phyloP scores from a whole-genome alignment of 169 alveolate genomes.

The Blepharisma undulans region DNA sequence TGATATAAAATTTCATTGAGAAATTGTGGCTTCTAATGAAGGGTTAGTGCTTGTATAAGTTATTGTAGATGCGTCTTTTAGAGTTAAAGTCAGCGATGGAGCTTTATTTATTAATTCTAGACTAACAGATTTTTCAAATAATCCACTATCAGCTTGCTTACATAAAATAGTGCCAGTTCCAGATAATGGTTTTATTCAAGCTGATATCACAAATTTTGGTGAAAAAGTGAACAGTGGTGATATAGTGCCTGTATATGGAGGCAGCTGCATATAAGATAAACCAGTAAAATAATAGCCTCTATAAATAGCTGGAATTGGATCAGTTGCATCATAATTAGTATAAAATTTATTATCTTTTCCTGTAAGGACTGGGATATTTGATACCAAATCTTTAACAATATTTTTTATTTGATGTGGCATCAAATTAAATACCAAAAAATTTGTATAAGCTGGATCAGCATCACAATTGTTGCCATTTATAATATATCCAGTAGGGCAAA shows the following conservation, averaged over 20 bases:
- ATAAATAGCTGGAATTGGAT: neutral
- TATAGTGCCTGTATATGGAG: neutral
- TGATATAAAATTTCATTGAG: too few relatives aligned
- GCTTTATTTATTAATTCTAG: too few relatives aligned
- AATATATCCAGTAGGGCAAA: neutral
- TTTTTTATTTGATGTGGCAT: neutral
- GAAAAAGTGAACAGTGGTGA: neutral
- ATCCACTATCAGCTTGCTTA: neutral
- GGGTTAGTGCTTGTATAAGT: too few relatives aligned
- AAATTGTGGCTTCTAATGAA: too few relatives aligned
- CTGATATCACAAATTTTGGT: neutral
- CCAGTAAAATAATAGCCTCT: neutral
- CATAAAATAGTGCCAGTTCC: neutral
- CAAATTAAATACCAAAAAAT: neutral
- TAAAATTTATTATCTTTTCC: neutral
- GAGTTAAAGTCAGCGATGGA: too few relatives aligned
- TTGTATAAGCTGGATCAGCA: neutral
- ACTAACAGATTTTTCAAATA: neutral
- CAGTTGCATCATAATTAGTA: neutral
- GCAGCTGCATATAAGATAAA: neutral
- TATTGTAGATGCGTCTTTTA: too few relatives aligned
- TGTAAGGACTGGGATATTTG: slow-evolving; percentile 4
- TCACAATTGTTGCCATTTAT: neutral
- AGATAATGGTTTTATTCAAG: neutral
- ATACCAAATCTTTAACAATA: neutral